Evolutionary conservation across 169 alveolate species (phyloP).

Genomic region (Amoebophrya sp.): DNA sequence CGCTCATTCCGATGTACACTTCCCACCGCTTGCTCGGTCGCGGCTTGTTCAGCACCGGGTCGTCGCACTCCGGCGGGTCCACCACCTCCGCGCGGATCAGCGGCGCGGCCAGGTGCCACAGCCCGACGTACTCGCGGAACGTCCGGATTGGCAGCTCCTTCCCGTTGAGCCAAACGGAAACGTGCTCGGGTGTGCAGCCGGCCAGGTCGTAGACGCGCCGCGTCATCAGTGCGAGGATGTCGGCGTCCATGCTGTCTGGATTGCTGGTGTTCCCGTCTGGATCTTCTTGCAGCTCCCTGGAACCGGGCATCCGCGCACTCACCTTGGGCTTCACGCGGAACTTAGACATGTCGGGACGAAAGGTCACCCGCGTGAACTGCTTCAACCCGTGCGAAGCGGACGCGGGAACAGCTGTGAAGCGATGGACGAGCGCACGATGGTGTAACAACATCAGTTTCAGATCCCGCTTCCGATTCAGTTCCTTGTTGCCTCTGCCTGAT

Average conservation of each 20-base stretch:
- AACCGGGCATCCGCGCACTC: not conserved
- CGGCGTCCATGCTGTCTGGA: slow-evolving; percentile 17
- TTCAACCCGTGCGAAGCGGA: slow-evolving; percentile 20
- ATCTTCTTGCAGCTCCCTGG: not conserved
- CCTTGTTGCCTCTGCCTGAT: too few relatives aligned
- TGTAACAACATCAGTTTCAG: too few relatives aligned
- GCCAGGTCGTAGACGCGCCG: slow-evolving; percentile 97
- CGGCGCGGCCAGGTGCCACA: slow-evolving; percentile 44
- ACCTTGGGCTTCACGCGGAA: slow-evolving; percentile 26
- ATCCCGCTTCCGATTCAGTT: too few relatives aligned
- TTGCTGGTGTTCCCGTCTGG: too few relatives aligned
- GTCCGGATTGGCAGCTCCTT: slow-evolving; percentile 63
- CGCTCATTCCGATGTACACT: not conserved
- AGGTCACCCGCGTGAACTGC: slow-evolving; percentile 61
- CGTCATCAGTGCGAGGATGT: slow-evolving; percentile 52
- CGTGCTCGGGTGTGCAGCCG: slow-evolving; percentile 69
- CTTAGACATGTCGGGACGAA: slow-evolving; percentile 80
- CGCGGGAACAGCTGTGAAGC: too few relatives aligned
- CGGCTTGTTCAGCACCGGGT: not conserved
- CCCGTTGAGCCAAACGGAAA: slow-evolving; percentile 81
- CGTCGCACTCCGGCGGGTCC: not conserved
- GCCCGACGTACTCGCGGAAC: slow-evolving; percentile 79
- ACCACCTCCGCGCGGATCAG: not conserved
- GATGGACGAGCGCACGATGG: too few relatives aligned
- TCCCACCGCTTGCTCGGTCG: not conserved